Evolutionary conservation across 2,329 filamentous ascomycete genomes (phyloP).

Genomic region (Aspergillus floridensis): DNA sequence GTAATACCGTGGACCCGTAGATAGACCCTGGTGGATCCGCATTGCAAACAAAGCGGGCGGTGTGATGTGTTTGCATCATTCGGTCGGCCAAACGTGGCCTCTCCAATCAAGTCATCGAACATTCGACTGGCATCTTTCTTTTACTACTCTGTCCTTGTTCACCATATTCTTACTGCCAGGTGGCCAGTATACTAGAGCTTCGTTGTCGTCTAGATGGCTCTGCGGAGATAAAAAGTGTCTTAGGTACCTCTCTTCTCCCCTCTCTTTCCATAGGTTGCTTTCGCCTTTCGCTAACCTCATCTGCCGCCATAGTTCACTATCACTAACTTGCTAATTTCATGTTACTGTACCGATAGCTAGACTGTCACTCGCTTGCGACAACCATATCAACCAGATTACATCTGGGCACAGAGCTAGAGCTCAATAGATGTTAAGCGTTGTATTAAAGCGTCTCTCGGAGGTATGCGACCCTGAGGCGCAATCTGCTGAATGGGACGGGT

Average conservation of each 20-base stretch:
- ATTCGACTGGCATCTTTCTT: slow-evolving; percentile 10
- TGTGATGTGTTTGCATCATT: slow-evolving; percentile 11
- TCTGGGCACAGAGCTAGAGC: background rate
- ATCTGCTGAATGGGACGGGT: background rate
- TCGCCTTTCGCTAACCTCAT: background rate
- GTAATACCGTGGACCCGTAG: too few species aligned
- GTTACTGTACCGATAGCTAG: background rate
- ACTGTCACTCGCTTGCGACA: background rate
- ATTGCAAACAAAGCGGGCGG: slow-evolving; percentile 18
- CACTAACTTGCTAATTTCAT: background rate
- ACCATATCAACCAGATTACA: background rate
- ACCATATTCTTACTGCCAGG: slow-evolving; percentile 29
- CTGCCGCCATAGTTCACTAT: background rate
- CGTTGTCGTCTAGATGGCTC: slow-evolving; percentile 29
- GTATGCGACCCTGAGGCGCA: background rate
- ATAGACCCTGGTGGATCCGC: slow-evolving; percentile 6
- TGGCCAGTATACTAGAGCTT: slow-evolving; percentile 29
- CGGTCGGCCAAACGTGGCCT: slow-evolving; percentile 24
- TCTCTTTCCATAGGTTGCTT: background rate
- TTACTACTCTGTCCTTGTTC: slow-evolving; percentile 9
- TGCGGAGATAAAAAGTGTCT: slow-evolving; percentile 12
- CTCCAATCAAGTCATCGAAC: slow-evolving; percentile 9
- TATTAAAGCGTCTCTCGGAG: background rate
- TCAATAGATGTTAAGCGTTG: background rate
- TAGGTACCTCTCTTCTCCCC: background rate